Percentiles rank a stretch among this genome's conserved stretches.
These are phyloP conservation scores for Beauveria sp. DNA, from an alignment of 2,329 filamentous ascomycete species.

Conservation along the genomic window DNA sequence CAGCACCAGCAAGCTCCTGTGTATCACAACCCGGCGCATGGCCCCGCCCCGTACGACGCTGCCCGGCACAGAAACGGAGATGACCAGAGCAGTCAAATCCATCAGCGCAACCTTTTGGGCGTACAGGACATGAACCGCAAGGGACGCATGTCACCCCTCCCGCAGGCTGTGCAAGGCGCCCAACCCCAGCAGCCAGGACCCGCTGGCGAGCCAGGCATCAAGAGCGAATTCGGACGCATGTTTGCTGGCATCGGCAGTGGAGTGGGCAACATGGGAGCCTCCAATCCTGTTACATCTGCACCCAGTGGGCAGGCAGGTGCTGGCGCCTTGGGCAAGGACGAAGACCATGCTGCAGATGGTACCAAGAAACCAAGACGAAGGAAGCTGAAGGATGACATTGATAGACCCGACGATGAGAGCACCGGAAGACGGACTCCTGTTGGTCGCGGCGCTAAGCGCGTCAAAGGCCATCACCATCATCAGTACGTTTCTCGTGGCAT, in stretches of 20 bases:
- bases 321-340: conserved; percentile 43
- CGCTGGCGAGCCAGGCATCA: conserved; percentile 78
- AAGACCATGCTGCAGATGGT: conserved; percentile 37
- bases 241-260: conserved; percentile 79
- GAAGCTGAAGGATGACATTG: conserved; percentile 71
- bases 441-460: conserved; percentile 49
- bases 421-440: conserved; percentile 55
- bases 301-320: conserved; percentile 38
- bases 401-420: conserved; percentile 57
- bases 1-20: conserved; percentile 34
- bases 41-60: conserved; percentile 25
- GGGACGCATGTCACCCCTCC: conserved; percentile 78
- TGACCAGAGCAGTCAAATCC: conserved; percentile 48
- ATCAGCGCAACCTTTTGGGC: conserved; percentile 62
- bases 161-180: conserved; percentile 88
- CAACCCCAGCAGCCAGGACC: conserved; percentile 74
- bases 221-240: conserved; percentile 90
- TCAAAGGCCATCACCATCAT: conserved; percentile 65
- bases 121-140: conserved; percentile 75
- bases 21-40: conserved; percentile 31
- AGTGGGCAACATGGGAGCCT: conserved; percentile 41
- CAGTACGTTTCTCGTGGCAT: conserved; percentile 42
- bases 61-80: conserved; percentile 33
- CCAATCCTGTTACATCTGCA: conserved; percentile 40
- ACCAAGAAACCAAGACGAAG: conserved; percentile 52